Evolutionary conservation across 2,329 filamentous ascomycete species (phyloP).

Genomic region (Bimuria novae-zelandiae): DNA sequence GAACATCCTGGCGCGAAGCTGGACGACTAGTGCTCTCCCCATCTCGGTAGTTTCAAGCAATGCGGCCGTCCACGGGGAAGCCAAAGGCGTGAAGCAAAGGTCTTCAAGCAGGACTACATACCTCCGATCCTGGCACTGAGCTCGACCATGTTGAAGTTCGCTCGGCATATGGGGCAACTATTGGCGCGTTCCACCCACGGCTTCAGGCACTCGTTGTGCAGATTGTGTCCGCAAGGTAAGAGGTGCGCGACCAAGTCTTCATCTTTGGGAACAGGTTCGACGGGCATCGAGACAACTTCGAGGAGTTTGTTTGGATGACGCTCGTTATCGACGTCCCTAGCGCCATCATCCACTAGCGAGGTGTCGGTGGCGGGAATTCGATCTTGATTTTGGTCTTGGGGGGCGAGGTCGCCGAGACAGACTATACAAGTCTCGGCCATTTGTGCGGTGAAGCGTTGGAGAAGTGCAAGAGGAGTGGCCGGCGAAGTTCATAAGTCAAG

Average conservation of each 20-base stretch:
- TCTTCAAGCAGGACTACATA: constrained; percentile 48
- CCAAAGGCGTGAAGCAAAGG: constrained; percentile 1
- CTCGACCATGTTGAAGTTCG: constrained; percentile 86
- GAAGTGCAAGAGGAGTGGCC: constrained; percentile 26
- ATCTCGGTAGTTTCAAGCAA: constrained; percentile 3
- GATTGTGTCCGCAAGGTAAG: constrained; percentile 81
- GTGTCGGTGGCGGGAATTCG: constrained; percentile 29
- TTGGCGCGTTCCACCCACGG: constrained; percentile 97
- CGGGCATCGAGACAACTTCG: constrained; percentile 14
- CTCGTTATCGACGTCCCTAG: constrained; percentile 29
- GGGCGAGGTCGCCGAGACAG: constrained; percentile 71
- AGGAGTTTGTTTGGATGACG: constrained; percentile 20
- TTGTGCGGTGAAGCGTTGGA: constrained; percentile 24
- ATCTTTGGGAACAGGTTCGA: constrained; percentile 35
- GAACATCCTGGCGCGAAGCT: constrained; percentile 11
- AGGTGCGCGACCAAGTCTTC: constrained; percentile 64
- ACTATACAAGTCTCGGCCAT: constrained; percentile 74
- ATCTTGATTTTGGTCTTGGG: constrained; percentile 55
- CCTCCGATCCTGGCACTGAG: constrained; percentile 80
- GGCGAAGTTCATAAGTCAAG: constrained; percentile 43
- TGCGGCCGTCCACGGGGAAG: constrained; percentile 40
- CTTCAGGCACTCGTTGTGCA: constrained; percentile 90
- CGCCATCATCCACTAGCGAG: constrained; percentile 26
- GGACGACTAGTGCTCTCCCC: constrained; percentile 15
- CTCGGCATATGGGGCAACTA: constrained; percentile 95